A percentile compares a stretch with the other conserved stretches of the same genome.
Conservation (phyloP, 1,139 yeast genomes). For the Candida frijolesensis region DNA sequence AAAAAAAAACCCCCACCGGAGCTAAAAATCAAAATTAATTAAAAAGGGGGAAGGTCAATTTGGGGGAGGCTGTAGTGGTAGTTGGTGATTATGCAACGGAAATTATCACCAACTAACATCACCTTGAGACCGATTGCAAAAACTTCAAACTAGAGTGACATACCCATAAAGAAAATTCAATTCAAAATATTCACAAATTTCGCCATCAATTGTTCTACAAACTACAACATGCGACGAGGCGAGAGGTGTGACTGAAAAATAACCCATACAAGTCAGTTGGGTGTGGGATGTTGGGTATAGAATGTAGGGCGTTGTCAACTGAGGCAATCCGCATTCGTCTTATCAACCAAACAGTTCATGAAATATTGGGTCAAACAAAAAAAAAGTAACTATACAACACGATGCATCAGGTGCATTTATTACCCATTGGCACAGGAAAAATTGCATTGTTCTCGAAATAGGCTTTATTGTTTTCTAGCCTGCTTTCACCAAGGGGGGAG, state of each 20-base stretch:
- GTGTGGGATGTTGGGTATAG: background rate
- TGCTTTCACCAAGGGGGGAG: background rate
- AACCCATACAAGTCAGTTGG: background rate
- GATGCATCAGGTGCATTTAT: background rate
- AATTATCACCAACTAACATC: background rate
- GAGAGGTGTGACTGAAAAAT: background rate
- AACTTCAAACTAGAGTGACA: background rate
- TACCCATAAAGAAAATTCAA: background rate
- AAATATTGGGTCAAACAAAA: background rate
- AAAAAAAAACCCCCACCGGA: background rate
- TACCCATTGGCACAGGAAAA: background rate
- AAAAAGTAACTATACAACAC: background rate
- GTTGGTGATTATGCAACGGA: too few species aligned
- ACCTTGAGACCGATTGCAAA: background rate
- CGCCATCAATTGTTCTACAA: background rate
- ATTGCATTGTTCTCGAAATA: background rate
- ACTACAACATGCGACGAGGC: background rate
- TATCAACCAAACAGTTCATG: background rate
- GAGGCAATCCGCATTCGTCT: background rate
- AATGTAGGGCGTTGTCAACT: background rate
- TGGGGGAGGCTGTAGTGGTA: too few species aligned
- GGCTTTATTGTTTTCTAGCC: background rate
- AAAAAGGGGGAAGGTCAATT: background rate
- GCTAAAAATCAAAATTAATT: too few species aligned
- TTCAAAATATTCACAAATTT: slow-evolving; percentile 2